These are phyloP conservation scores for Kodamaea arcana DNA, from an alignment of 1,139 yeast genomes.

Conservation along the genomic window DNA sequence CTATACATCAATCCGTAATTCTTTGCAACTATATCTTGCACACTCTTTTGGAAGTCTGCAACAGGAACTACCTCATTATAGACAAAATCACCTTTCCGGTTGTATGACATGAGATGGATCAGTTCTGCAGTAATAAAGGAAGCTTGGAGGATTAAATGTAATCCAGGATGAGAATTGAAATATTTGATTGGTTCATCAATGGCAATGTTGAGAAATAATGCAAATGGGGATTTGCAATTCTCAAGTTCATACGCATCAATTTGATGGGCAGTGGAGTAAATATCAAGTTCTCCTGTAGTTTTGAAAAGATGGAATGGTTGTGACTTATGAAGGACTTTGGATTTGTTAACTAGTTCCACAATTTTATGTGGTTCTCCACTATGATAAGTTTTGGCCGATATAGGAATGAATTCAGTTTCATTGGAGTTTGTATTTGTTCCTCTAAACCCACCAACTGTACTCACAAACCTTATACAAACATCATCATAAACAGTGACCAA, in stretches of 20 bases:
- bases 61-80: conserved; percentile 23
- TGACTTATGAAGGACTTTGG: conserved; percentile 70
- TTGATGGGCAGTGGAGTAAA: conserved; percentile 83
- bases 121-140: conserved; percentile 25
- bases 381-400: conserved; percentile 21
- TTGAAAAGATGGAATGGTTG: conserved; percentile 86
- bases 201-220: conserved; percentile 56
- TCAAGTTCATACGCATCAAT: conserved; percentile 55
- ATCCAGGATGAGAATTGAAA: conserved; percentile 22
- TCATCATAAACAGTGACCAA: conserved; percentile 40
- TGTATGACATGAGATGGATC: conserved; percentile 28
- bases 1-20: conserved; percentile 20
- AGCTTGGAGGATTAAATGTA: conserved; percentile 27
- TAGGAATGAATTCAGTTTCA: conserved; percentile 8
- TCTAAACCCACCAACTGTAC: conserved; percentile 22
- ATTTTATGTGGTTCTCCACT: conserved; percentile 32
- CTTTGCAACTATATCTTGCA: conserved; percentile 21
- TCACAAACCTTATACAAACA: conserved; percentile 24
- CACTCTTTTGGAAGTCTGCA: conserved; percentile 18
- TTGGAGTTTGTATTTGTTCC: background rate
- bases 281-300: conserved; percentile 36
- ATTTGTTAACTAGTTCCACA: conserved; percentile 67
- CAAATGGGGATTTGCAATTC: conserved; percentile 55
- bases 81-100: conserved; percentile 19
- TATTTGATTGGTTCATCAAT: conserved; percentile 21